phyloP scores from a whole-genome alignment of 2,329 filamentous ascomycete species.

The Clarireedia paspali region DNA sequence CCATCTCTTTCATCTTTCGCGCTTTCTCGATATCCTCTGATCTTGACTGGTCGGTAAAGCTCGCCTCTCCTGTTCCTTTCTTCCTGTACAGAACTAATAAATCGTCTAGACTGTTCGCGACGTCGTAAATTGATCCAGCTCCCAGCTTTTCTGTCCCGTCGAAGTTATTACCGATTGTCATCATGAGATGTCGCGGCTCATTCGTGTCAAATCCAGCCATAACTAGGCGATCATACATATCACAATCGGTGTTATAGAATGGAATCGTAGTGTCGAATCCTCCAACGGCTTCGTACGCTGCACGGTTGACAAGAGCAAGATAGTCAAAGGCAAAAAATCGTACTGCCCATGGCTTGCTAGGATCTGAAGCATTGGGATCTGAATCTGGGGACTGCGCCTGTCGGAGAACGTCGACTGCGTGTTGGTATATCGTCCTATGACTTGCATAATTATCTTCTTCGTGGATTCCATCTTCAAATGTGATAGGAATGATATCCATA shows the following conservation, averaged over 20 bases:
- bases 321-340: conserved; percentile 53
- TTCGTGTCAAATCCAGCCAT: conserved; percentile 38
- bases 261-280: conserved; percentile 52
- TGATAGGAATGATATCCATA: conserved; percentile 43
- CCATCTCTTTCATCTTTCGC: background rate
- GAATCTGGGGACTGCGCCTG: conserved; percentile 2
- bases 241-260: conserved; percentile 51
- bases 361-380: conserved; percentile 4
- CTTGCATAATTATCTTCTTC: background rate
- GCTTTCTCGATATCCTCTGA: background rate
- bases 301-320: conserved; percentile 47
- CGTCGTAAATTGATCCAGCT: conserved; percentile 39
- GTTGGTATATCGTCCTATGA: conserved; percentile 4
- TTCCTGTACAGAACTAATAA: conserved; percentile 40
- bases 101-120: conserved; percentile 38
- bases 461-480: conserved; percentile 11
- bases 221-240: conserved; percentile 42
- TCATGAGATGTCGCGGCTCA: conserved; percentile 2
- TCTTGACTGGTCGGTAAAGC: conserved; percentile 28
- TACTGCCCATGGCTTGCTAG: conserved; percentile 36
- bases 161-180: conserved; percentile 1
- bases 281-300: conserved; percentile 38
- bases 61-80: conserved; percentile 26
- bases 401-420: conserved; percentile 3
- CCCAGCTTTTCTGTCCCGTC: conserved; percentile 25